These are phyloP conservation scores for Coemansia aciculifera DNA, from an alignment of 192 early-diverging fungal species.

Conservation along the genomic window DNA sequence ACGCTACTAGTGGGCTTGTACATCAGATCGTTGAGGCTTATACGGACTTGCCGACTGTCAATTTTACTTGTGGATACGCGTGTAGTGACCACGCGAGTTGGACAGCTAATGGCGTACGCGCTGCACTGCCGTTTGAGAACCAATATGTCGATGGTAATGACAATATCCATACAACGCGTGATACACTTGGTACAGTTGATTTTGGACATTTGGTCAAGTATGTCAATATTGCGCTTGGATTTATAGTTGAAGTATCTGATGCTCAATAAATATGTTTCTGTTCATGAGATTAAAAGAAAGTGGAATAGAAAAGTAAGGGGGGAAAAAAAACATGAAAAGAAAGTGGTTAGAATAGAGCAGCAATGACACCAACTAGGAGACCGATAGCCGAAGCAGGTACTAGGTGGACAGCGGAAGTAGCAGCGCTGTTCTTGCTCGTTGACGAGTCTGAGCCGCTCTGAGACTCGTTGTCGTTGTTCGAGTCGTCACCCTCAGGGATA, in stretches of 20 bases:
- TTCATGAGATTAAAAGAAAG: background rate
- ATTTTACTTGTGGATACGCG: slow-evolving; percentile 41
- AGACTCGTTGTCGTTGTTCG: background rate
- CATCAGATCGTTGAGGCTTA: slow-evolving; percentile 21
- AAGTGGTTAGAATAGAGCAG: background rate
- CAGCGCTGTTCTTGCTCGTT: slow-evolving; percentile 5
- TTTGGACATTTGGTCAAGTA: slow-evolving; percentile 72
- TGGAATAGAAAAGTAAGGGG: background rate
- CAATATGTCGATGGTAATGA: slow-evolving; percentile 63
- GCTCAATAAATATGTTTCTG: background rate
- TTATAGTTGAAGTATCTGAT: slow-evolving; percentile 72
- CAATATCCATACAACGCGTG: slow-evolving; percentile 75
- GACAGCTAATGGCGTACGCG: slow-evolving; percentile 75
- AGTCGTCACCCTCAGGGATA: background rate
- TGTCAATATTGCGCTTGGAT: slow-evolving; percentile 72
- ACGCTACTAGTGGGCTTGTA: slow-evolving; percentile 20
- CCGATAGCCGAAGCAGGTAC: background rate
- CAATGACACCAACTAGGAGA: background rate
- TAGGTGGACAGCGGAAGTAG: background rate
- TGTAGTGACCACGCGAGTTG: slow-evolving; percentile 90
- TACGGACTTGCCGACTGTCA: slow-evolving; percentile 21
- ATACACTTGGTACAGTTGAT: slow-evolving; percentile 66
- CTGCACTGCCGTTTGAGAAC: slow-evolving; percentile 75
- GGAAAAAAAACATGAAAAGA: background rate
- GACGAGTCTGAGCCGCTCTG: background rate